These are phyloP conservation scores for Annulohypoxylon moriforme DNA, from an alignment of 495 filamentous ascomycete species.

Conservation along the genomic window DNA sequence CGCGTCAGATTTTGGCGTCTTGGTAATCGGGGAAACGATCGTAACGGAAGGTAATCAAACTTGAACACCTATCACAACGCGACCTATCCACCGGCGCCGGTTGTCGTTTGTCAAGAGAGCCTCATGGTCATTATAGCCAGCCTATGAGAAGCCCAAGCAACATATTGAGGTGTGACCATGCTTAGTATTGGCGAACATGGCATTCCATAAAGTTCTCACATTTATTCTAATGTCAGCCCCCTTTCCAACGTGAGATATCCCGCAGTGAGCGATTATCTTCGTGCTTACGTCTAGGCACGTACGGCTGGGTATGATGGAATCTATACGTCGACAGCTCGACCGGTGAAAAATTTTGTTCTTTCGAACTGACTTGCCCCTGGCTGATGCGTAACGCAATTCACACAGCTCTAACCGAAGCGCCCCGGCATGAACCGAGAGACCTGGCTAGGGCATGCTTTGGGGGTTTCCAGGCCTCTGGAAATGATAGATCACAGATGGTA, in stretches of 20 bases:
- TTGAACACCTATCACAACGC: slow-evolving; percentile 10
- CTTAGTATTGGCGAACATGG: slow-evolving; percentile 28
- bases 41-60: slow-evolving; percentile 25
- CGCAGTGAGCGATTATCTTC: slow-evolving; percentile 28
- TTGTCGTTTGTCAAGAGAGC: slow-evolving; percentile 14
- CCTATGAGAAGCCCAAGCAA: slow-evolving; percentile 12
- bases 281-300: neutral
- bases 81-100: slow-evolving; percentile 5
- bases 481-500: neutral
- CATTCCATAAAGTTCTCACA: slow-evolving; percentile 17
- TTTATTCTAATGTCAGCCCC: slow-evolving; percentile 35
- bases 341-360: slow-evolving; percentile 4
- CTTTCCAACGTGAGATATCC: slow-evolving; percentile 30
- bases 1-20: slow-evolving; percentile 39
- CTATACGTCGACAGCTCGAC: neutral
- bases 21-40: slow-evolving; percentile 14
- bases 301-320: neutral
- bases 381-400: slow-evolving; percentile 4
- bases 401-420: neutral
- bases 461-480: slow-evolving; percentile 24
- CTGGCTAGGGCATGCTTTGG: slow-evolving; percentile 10
- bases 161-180: slow-evolving; percentile 26
- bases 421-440: slow-evolving; percentile 35
- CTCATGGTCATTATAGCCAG: slow-evolving; percentile 11
- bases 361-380: neutral